phyloP scores from a whole-genome alignment of 129 eudicot genomes.

The Chrysanthemum lavandulifolium region DNA sequence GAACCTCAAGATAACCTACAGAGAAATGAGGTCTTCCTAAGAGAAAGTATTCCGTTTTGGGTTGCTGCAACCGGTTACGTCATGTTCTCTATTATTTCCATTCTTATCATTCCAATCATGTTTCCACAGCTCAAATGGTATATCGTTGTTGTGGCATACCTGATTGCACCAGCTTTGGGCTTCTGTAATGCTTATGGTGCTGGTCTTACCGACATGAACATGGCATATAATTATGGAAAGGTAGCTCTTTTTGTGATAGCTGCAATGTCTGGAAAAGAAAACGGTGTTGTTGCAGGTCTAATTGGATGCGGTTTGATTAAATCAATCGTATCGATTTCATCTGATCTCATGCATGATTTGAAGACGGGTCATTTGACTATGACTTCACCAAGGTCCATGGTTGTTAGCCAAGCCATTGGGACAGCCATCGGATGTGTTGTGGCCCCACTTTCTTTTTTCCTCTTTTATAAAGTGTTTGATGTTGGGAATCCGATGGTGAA shows the following conservation, averaged over 20 bases:
- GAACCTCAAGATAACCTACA: conserved; percentile 43
- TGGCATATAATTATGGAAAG: conserved; percentile 90
- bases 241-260: conserved; percentile 86
- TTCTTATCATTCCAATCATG: conserved; percentile 69
- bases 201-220: conserved; percentile 96
- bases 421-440: conserved; percentile 90
- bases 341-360: conserved; percentile 89
- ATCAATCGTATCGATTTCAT: conserved; percentile 76
- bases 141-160: conserved; percentile 64
- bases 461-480: conserved; percentile 76
- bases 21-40: conserved; percentile 62
- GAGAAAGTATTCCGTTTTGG: conserved; percentile 81
- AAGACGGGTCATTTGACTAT: conserved; percentile 86
- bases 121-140: conserved; percentile 86
- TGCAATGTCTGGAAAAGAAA: conserved; percentile 51
- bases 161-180: conserved; percentile 72
- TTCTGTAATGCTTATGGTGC: conserved; percentile 97
- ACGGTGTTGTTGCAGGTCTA: conserved; percentile 85
- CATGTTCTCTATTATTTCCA: conserved; percentile 57
- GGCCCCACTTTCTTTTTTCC: conserved; percentile 78
- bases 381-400: conserved; percentile 86
- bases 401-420: conserved; percentile 80
- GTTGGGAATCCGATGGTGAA: conserved; percentile 64
- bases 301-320: conserved; percentile 82
- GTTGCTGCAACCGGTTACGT: conserved; percentile 67